Evolutionary conservation across 805 yeast species (phyloP), one percentile per base, ranked within the genome.

Genomic region (Saturnispora diversa): DNA sequence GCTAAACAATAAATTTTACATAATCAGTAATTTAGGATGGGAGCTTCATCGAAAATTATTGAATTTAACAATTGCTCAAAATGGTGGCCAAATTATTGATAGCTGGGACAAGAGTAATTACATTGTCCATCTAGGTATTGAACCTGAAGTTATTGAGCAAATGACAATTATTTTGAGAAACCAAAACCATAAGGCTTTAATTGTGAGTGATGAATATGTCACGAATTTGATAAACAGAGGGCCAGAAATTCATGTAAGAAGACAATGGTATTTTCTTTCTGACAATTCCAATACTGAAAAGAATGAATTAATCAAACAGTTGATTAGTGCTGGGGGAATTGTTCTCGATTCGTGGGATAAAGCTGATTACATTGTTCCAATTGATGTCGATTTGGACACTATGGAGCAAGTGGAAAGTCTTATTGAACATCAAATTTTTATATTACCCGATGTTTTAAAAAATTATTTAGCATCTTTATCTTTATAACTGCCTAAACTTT

Each of bases 41-140:
- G 37, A 33, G 21, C 19, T 38, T 4, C 33, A 37, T 19, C 28
- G 32, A 6, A 36, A 41, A 11, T 4, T 30, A 10, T n/a, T 36
- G 11, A 37, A 35, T 16, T 20, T 30, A 2, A 30, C 26, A 5
- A 31, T 46, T 13, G 25, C 16, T 15, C 33, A 35, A 9, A 32
- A 32, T 31, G 49, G 49, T 24, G 49, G 45, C 3, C 25, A 22
- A 8, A n/a, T 41, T 12, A 26, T 15, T 4, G 20, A 27, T 5
- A 8, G 23, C 15, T 33, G 31, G 38, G 42, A 44, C 15, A 19
- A 22, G 2, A 27, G 34, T 33, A 34, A 32, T 24, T 33, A 11
- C 15, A 16, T 39, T 22, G 12, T 39, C 15, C 28, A 21, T 7
- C 15, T 39, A 11, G 41, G 41, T 3, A 9, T 38, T 11, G 16